Conservation (phyloP, 345 rosid species). For the Lenwebbia sp. region DNA sequence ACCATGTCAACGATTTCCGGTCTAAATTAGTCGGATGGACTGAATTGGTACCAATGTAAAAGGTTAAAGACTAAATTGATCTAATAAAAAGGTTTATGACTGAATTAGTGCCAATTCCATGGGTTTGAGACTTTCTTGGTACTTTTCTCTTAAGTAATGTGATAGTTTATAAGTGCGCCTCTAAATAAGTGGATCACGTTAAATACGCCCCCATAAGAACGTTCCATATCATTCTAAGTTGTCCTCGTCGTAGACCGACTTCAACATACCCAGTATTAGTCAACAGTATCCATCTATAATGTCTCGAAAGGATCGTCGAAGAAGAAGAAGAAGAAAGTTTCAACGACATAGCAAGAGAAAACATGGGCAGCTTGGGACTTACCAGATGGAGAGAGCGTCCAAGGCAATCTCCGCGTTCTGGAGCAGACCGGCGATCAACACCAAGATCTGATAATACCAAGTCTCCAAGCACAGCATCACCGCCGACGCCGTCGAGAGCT, state of each 20-base stretch:
- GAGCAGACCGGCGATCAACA: slow-evolving; percentile 56
- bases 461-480: slow-evolving; percentile 54
- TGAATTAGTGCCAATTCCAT: too few species aligned
- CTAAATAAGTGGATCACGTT: neutral
- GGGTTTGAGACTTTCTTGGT: too few species aligned
- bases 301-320: neutral
- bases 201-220: neutral
- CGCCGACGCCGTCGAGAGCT: slow-evolving; percentile 49
- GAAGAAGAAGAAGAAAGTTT: neutral
- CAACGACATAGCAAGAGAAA: neutral
- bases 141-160: too few species aligned
- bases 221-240: neutral
- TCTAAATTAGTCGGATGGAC: too few species aligned
- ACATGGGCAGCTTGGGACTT: neutral
- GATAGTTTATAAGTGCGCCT: neutral
- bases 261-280: neutral
- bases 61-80: too few species aligned
- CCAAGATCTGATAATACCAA: slow-evolving; percentile 51
- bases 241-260: too few species aligned
- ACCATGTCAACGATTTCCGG: too few species aligned
- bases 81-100: too few species aligned
- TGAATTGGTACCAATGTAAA: too few species aligned
- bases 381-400: slow-evolving; percentile 53
- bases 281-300: neutral
- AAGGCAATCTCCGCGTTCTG: slow-evolving; percentile 40